A percentile compares a stretch with the other conserved stretches of the same genome.
Conservation (phyloP, 441 rosid species). For the Melastoma candidum region DNA sequence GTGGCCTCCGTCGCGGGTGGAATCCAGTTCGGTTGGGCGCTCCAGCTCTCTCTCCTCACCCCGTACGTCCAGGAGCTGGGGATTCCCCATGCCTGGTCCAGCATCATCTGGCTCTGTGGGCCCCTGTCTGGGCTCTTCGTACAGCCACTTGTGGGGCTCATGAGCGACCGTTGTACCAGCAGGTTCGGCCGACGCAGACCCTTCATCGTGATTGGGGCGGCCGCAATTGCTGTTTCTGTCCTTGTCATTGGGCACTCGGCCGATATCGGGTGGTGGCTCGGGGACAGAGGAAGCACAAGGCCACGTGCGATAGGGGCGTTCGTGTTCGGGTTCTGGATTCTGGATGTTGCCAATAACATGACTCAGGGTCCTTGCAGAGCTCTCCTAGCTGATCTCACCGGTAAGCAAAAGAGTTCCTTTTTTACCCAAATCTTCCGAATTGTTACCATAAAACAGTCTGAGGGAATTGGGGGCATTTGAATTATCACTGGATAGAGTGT, state of each 20-base stretch:
- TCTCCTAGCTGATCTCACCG: slow-evolving; percentile 92
- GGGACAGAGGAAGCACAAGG: slow-evolving; percentile 42
- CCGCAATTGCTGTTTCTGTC: slow-evolving; percentile 47
- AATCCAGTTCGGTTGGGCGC: slow-evolving; percentile 96
- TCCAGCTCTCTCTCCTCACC: slow-evolving; percentile 84
- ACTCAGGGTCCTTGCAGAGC: slow-evolving; percentile 98
- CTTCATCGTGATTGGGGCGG: slow-evolving; percentile 56
- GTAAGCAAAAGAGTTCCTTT: slow-evolving; percentile 23
- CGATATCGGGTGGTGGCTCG: slow-evolving; percentile 81
- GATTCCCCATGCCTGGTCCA: slow-evolving; percentile 94
- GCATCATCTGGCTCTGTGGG: slow-evolving; percentile 93
- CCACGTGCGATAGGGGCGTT: slow-evolving; percentile 71
- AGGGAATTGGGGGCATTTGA: too few species aligned
- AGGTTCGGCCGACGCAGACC: slow-evolving; percentile 89
- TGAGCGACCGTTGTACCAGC: slow-evolving; percentile 81
- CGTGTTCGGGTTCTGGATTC: slow-evolving; percentile 91
- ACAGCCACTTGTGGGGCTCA: slow-evolving; percentile 84
- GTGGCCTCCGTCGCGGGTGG: slow-evolving; percentile 93
- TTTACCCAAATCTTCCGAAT: background rate
- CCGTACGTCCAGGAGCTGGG: slow-evolving; percentile 98
- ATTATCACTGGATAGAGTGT: too few species aligned
- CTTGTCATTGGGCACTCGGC: slow-evolving; percentile 73
- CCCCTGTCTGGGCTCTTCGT: slow-evolving; percentile 85
- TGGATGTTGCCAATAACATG: slow-evolving; percentile 84
- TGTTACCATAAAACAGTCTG: too few species aligned